A percentile compares a stretch with the other conserved stretches of the same genome.
These are phyloP conservation scores for Mucor racemosus DNA, from an alignment of 371 early-diverging fungal species.

Conservation along the genomic window DNA sequence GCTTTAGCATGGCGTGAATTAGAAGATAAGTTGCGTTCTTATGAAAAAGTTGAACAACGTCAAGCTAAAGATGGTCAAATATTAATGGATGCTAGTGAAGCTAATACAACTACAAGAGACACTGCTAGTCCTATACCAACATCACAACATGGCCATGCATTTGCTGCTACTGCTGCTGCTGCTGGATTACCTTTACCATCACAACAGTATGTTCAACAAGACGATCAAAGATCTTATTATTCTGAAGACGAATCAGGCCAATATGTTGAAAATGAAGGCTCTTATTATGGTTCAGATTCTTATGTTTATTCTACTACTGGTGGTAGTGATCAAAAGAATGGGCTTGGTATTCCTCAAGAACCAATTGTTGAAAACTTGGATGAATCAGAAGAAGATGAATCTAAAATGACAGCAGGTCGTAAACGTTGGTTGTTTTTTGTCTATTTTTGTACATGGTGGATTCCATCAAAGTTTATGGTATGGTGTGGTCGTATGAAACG, in stretches of 20 bases:
- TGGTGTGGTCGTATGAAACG: constrained; percentile 80
- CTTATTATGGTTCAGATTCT: constrained; percentile 35
- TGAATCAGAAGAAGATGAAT: constrained; percentile 52
- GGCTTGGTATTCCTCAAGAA: constrained; percentile 19
- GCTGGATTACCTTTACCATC: constrained; percentile 44
- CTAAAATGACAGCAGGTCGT: constrained; percentile 52
- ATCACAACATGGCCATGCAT: constrained; percentile 18
- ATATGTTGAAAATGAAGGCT: constrained; percentile 28
- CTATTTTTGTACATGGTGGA: constrained; percentile 89
- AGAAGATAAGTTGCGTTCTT: constrained; percentile 65
- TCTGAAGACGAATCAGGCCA: constrained; percentile 65
- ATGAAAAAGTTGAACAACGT: constrained; percentile 54
- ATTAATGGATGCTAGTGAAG: not conserved
- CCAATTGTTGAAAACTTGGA: constrained; percentile 39
- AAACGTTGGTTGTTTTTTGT: constrained; percentile 85
- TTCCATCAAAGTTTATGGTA: constrained; percentile 70
- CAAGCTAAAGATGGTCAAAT: constrained; percentile 28
- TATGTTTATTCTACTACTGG: constrained; percentile 15
- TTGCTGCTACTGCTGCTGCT: constrained; percentile 35
- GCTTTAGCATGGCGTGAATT: constrained; percentile 74
- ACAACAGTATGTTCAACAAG: constrained; percentile 39
- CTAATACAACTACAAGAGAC: constrained; percentile 7
- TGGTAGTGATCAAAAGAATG: constrained; percentile 13
- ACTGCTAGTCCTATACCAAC: not conserved
- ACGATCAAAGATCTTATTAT: constrained; percentile 71